phyloP scores from a whole-genome alignment of 345 rosid species.

The Murraya koenigii region DNA sequence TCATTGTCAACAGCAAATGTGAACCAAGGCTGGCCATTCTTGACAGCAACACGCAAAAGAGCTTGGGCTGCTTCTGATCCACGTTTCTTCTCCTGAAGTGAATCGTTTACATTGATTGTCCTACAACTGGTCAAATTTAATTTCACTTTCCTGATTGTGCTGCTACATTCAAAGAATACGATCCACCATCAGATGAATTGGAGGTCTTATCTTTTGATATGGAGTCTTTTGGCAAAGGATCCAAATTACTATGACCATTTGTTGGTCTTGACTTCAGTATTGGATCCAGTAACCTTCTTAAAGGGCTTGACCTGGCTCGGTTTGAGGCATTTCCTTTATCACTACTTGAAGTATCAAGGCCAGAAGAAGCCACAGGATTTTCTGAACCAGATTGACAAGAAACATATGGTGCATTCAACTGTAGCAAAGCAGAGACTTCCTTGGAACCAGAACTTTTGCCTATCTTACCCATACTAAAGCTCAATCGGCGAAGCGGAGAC shows the following conservation, averaged over 20 bases:
- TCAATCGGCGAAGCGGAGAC: constrained; percentile 70
- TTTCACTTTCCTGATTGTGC: constrained; percentile 40
- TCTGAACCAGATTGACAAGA: constrained; percentile 42
- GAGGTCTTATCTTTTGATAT: constrained; percentile 30
- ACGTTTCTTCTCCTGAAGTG: constrained; percentile 41
- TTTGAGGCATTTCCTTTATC: constrained; percentile 36
- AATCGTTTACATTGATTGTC: constrained; percentile 32
- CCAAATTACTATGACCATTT: constrained; percentile 33
- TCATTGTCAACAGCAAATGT: constrained; percentile 85
- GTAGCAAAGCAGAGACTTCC: constrained; percentile 36
- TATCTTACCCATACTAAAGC: constrained; percentile 53
- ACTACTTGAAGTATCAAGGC: constrained; percentile 23
- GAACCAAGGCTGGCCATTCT: constrained; percentile 81
- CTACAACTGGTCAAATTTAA: constrained; percentile 34
- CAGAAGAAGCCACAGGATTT: constrained; percentile 37
- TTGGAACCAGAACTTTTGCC: constrained; percentile 49
- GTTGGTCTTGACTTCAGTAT: constrained; percentile 59
- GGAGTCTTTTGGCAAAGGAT: constrained; percentile 38
- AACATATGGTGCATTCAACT: constrained; percentile 26
- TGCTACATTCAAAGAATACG: constrained; percentile 28
- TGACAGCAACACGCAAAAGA: constrained; percentile 71
- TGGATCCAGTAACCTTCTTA: constrained; percentile 81
- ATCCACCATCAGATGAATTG: constrained; percentile 29
- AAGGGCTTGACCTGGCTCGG: constrained; percentile 73
- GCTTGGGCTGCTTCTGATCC: constrained; percentile 63